Evolutionary conservation across 1,284 basidiomycete species (phyloP).

Genomic region (Trichosporon sp.): DNA sequence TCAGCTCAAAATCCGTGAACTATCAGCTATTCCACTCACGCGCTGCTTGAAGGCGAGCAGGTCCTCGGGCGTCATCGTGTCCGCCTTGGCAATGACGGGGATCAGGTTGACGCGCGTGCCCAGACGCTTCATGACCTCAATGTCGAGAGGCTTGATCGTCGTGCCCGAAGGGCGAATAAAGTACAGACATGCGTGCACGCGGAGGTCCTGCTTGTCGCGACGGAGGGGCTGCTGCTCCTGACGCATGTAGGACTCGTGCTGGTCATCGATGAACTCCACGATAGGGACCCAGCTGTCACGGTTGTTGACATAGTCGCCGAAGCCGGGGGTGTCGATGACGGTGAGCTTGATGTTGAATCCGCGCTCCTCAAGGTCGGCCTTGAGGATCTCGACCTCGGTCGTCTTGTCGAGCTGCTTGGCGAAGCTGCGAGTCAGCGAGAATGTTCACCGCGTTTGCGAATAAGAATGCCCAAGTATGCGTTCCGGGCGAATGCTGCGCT

Average conservation of each 20-base stretch:
- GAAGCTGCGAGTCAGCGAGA: slow-evolving; percentile 55
- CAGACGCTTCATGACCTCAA: slow-evolving; percentile 98
- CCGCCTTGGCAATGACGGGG: slow-evolving; percentile 95
- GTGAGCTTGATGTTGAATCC: slow-evolving; percentile 99
- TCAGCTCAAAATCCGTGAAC: background rate
- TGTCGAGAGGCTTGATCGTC: slow-evolving; percentile 96
- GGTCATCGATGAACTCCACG: slow-evolving; percentile 98
- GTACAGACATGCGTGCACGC: slow-evolving; percentile 96
- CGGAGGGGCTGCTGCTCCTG: slow-evolving; percentile 98
- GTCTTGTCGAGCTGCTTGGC: slow-evolving; percentile 98
- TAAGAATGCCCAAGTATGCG: background rate
- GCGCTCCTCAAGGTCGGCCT: slow-evolving; percentile 96
- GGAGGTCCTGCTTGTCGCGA: slow-evolving; percentile 84
- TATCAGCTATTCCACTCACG: slow-evolving; percentile 58
- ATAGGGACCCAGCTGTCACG: slow-evolving; percentile 97
- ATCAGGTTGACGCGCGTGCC: slow-evolving; percentile 95
- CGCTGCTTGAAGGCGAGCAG: slow-evolving; percentile 87
- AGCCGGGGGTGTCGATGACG: slow-evolving; percentile 97
- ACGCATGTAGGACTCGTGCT: slow-evolving; percentile 98
- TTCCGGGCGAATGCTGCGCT: background rate
- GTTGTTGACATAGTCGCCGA: slow-evolving; percentile 99
- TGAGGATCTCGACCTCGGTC: slow-evolving; percentile 94
- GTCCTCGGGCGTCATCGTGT: slow-evolving; percentile 91
- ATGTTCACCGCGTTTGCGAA: background rate
- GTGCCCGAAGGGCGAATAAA: slow-evolving; percentile 96